Evolutionary conservation across 495 filamentous ascomycete species (phyloP).

Genomic region (Cenococcum geophilum): DNA sequence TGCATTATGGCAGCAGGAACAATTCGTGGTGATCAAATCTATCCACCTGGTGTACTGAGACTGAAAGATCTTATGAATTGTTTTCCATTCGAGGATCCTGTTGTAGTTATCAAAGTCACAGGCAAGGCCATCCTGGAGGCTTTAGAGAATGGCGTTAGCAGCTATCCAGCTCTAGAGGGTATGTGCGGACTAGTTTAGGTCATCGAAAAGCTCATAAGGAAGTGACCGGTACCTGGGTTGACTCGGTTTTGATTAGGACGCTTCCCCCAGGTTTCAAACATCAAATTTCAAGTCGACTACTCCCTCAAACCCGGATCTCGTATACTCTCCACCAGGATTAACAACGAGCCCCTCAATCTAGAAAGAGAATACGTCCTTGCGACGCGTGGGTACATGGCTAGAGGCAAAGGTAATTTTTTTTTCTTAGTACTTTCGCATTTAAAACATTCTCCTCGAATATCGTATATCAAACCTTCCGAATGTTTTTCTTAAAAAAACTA

Average conservation of each 20-base stretch:
- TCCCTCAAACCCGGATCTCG: conserved; percentile 52
- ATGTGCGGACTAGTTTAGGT: neutral
- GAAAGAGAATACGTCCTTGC: conserved; percentile 59
- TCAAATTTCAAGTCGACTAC: conserved; percentile 63
- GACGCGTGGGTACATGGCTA: conserved; percentile 78
- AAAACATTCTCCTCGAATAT: neutral
- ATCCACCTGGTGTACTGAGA: conserved; percentile 67
- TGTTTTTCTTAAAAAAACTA: neutral
- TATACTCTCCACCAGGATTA: conserved; percentile 56
- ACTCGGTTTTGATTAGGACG: conserved; percentile 37
- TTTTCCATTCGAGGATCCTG: conserved; percentile 90
- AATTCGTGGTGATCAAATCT: conserved; percentile 85
- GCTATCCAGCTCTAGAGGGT: conserved; percentile 77
- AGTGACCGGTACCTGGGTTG: neutral
- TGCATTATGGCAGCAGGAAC: conserved; percentile 81
- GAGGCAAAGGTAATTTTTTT: conserved; percentile 58
- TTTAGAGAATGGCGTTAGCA: conserved; percentile 73
- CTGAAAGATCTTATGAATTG: conserved; percentile 61
- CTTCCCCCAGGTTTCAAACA: conserved; percentile 77
- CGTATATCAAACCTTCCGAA: too few species aligned
- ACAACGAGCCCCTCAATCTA: conserved; percentile 52
- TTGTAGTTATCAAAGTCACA: conserved; percentile 63
- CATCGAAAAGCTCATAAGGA: neutral
- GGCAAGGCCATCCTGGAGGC: conserved; percentile 66
- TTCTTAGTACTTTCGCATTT: neutral